These are phyloP conservation scores for Pythium aphanidermatum DNA, from an alignment of 352 stramenopile species.

Conservation along the genomic window DNA sequence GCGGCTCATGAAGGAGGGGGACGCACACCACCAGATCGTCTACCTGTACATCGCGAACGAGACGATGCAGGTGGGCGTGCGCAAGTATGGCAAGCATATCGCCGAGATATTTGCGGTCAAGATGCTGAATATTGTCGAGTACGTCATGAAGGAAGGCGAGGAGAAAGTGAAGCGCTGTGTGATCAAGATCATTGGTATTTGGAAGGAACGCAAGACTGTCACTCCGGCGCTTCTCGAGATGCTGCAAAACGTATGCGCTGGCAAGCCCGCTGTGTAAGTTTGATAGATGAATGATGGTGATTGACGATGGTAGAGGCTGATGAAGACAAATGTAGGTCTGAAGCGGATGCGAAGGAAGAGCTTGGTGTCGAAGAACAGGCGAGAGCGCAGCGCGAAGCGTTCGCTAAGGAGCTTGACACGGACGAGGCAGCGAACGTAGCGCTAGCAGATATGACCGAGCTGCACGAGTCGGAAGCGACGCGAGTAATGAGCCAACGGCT, in stretches of 20 bases:
- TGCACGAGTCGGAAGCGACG: slow-evolving; percentile 48
- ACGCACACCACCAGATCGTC: slow-evolving; percentile 72
- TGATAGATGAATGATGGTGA: slow-evolving; percentile 3
- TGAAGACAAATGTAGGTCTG: neutral
- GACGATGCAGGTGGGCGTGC: slow-evolving; percentile 77
- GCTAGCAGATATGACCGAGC: slow-evolving; percentile 64
- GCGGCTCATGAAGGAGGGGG: slow-evolving; percentile 35
- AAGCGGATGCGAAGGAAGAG: slow-evolving; percentile 2
- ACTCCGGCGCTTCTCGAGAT: slow-evolving; percentile 39
- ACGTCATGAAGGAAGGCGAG: slow-evolving; percentile 60
- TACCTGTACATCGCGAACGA: slow-evolving; percentile 84
- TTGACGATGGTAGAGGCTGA: slow-evolving; percentile 1
- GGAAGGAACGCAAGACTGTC: slow-evolving; percentile 72
- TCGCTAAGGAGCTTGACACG: slow-evolving; percentile 32
- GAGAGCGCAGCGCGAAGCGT: slow-evolving; percentile 16
- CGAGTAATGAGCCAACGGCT: slow-evolving; percentile 33
- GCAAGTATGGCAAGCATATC: slow-evolving; percentile 72
- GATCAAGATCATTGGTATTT: slow-evolving; percentile 85
- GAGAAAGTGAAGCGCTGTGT: slow-evolving; percentile 82
- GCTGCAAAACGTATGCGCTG: slow-evolving; percentile 72
- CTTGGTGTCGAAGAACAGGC: slow-evolving; percentile 14
- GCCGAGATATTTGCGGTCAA: slow-evolving; percentile 49
- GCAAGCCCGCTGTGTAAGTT: slow-evolving; percentile 54
- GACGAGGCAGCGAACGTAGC: slow-evolving; percentile 33
- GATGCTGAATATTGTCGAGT: slow-evolving; percentile 49